Evolutionary conservation across 495 filamentous ascomycete species (phyloP).

Genomic region (Chaetomium cochliodes): DNA sequence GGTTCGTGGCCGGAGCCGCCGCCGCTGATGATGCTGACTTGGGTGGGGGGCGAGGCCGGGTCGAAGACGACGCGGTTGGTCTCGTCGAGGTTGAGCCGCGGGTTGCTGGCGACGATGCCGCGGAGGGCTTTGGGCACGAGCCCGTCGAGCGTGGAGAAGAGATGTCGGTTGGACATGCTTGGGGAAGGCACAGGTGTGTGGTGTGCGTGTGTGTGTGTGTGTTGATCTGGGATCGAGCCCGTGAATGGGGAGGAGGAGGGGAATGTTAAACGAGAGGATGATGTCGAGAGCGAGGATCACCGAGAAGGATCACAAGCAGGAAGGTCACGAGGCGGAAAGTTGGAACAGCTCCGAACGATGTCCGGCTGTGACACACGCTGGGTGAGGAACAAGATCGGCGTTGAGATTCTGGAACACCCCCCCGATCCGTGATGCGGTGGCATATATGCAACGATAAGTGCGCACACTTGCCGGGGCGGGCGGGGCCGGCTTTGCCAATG

Average conservation of each 20-base stretch:
- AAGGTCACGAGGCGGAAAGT: no score
- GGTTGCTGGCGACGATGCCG: conserved; percentile 57
- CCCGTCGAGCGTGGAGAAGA: conserved; percentile 47
- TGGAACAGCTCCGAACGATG: background rate
- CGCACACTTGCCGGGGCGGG: conserved; percentile 27
- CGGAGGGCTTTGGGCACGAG: conserved; percentile 57
- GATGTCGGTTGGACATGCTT: conserved; percentile 49
- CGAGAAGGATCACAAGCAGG: no score
- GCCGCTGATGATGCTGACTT: conserved; percentile 59
- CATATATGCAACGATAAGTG: conserved; percentile 25
- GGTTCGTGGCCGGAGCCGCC: conserved; percentile 64
- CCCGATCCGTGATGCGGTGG: background rate
- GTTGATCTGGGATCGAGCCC: background rate
- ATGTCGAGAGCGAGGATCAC: no score
- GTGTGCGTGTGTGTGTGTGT: conserved; percentile 1
- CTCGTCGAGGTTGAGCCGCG: conserved; percentile 55
- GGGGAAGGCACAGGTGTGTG: background rate
- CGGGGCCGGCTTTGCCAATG: conserved; percentile 16
- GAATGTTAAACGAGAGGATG: no score
- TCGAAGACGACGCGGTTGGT: conserved; percentile 58
- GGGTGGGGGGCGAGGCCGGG: conserved; percentile 48
- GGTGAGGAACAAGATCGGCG: background rate
- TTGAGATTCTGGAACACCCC: background rate
- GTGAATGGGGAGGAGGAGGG: background rate
- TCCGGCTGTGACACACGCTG: background rate